Evolutionary conservation across 441 rosid genomes (phyloP), one percentile per base, ranked within the genome.

Genomic region (Populus trichocarpa): DNA sequence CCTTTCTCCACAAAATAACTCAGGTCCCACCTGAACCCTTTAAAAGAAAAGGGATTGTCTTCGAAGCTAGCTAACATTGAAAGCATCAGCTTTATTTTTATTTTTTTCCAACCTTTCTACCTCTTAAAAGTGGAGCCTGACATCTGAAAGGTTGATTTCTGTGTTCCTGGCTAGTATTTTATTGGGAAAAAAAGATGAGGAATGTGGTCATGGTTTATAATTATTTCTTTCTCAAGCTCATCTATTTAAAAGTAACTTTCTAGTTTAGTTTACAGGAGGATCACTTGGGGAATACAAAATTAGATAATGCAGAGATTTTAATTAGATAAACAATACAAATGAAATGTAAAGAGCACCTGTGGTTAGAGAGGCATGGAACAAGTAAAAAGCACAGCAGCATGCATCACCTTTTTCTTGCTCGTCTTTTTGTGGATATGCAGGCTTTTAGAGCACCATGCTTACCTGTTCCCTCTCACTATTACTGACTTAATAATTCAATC

Each of bases 381-480:
- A 79, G 85, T 84, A 86, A 85, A 89, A 88, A 88, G 79, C 88
- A 82, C 66, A 22, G 66, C 71, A 84, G 71, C 78, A 81, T 83
- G 80, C 79, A 40, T 79, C 81, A 70, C 82, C 7, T 69, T 14
- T 69, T 75, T 50, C 16, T 36, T 72, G 77, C 81, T 70, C 80
- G 23, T 79, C 86, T 83, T 86, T 86, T 78, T 70, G 88, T 83
- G 66, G 85, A 81, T 83, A 73, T 82, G 86, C 79, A 85, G 79
- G 76, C 84, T 81, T 80, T 85, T 83, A 61, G 67, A 78, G 57
- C 80, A 16, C 83, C 84, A 77, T 69, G 84, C 84, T 67, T 53
- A 76, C 79, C 75, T 84, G 78, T 65, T 82, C 86, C 81, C 82
- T 80, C 83, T 78, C 59, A 22, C 22, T 23, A 13, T 63, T 20